Conservation (phyloP, 352 stramenopile genomes). For the Pythium pyrilobum region DNA sequence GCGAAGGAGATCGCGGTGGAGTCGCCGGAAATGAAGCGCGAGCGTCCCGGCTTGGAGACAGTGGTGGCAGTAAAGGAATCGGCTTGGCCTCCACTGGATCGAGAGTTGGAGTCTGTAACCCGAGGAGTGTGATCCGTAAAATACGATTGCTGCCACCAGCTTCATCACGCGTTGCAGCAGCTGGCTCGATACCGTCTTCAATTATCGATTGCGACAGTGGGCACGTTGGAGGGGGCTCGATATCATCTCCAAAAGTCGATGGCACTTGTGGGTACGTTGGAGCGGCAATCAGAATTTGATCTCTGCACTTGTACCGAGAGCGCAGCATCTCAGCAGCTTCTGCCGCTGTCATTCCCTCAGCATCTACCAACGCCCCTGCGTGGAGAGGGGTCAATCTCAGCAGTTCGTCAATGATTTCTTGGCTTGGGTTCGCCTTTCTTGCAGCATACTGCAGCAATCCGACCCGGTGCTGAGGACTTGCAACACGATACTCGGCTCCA, state of each 20-base stretch:
- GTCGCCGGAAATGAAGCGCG: background rate
- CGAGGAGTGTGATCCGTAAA: constrained; percentile 11
- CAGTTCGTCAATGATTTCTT: constrained; percentile 9
- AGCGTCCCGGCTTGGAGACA: background rate
- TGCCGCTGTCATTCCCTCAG: background rate
- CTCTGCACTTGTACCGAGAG: background rate
- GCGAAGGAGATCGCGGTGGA: background rate
- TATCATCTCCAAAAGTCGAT: too few species aligned
- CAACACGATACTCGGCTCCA: constrained; percentile 35
- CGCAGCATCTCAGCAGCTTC: background rate
- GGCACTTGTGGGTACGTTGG: too few species aligned
- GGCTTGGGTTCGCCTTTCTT: background rate
- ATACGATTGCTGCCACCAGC: background rate
- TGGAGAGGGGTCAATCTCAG: background rate
- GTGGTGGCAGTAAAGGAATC: background rate
- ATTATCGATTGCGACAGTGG: too few species aligned
- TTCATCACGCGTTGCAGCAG: background rate
- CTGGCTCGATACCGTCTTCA: background rate
- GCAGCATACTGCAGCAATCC: constrained; percentile 46
- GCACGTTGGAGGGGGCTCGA: too few species aligned
- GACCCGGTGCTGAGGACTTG: constrained; percentile 41
- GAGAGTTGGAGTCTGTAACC: background rate
- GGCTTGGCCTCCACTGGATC: background rate
- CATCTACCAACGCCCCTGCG: background rate
- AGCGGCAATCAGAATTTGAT: too few species aligned